Evolutionary conservation across 306 rosid genomes (phyloP).

Genomic region (Cajanus cajan): DNA sequence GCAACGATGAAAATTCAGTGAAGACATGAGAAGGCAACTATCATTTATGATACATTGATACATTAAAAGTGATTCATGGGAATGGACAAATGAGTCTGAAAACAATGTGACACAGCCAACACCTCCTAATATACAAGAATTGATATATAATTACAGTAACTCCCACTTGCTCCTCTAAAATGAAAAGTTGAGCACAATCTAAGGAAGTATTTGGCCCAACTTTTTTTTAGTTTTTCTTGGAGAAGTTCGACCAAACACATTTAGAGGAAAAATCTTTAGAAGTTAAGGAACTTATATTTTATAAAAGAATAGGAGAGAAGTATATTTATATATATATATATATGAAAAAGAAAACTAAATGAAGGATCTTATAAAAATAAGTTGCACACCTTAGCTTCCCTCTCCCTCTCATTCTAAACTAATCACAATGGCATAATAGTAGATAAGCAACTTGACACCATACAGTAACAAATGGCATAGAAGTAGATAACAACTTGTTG

Average conservation of each 20-base stretch:
- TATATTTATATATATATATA: not conserved
- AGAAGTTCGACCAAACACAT: not conserved
- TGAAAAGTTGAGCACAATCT: not conserved
- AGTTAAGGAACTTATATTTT: not conserved
- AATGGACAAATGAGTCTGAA: not conserved
- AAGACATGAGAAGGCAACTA: not conserved
- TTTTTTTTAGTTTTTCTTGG: not conserved
- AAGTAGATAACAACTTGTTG: not conserved
- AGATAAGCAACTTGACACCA: constrained; percentile 1
- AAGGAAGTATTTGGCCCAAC: not conserved
- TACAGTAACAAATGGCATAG: not conserved
- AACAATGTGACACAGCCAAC: not conserved
- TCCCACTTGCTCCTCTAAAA: not conserved
- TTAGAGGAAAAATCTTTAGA: not conserved
- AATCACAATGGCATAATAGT: not conserved
- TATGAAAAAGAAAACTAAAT: not conserved
- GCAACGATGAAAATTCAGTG: not conserved
- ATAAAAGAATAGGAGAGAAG: not conserved
- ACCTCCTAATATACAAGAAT: not conserved
- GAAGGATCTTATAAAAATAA: not conserved
- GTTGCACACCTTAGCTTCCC: not conserved
- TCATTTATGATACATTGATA: constrained; percentile 11
- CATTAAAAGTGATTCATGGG: not conserved
- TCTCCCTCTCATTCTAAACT: not conserved
- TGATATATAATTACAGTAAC: not conserved